phyloP scores from a whole-genome alignment of 768 basidiomycete genomes.

The Tubosaeta brunneosetosa region DNA sequence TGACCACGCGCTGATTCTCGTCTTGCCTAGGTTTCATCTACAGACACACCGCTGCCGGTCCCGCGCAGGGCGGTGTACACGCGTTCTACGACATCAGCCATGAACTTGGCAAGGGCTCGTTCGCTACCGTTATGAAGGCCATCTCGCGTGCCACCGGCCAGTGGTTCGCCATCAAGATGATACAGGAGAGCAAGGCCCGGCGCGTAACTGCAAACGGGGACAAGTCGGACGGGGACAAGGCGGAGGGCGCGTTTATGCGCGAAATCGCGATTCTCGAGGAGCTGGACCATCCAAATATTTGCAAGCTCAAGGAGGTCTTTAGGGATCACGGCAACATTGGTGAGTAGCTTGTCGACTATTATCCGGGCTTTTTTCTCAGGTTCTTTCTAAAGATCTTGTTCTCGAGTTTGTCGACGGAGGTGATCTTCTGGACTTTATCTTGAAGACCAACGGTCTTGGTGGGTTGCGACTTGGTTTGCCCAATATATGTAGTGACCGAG shows the following conservation, averaged over 20 bases:
- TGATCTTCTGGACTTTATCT: slow-evolving; percentile 79
- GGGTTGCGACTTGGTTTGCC: slow-evolving; percentile 21
- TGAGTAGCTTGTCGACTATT: slow-evolving; percentile 29
- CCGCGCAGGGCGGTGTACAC: slow-evolving; percentile 51
- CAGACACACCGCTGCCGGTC: slow-evolving; percentile 53
- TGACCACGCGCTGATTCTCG: background rate
- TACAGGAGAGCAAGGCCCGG: slow-evolving; percentile 48
- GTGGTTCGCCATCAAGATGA: slow-evolving; percentile 87
- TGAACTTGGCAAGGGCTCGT: slow-evolving; percentile 86
- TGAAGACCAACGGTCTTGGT: slow-evolving; percentile 59
- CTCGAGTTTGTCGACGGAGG: slow-evolving; percentile 85
- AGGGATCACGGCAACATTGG: slow-evolving; percentile 60
- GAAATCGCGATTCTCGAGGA: slow-evolving; percentile 77
- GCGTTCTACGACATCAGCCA: slow-evolving; percentile 59
- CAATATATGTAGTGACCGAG: background rate
- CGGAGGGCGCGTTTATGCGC: slow-evolving; percentile 46
- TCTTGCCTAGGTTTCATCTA: slow-evolving; percentile 59
- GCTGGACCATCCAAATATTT: slow-evolving; percentile 80
- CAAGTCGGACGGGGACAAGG: slow-evolving; percentile 26
- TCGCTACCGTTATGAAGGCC: slow-evolving; percentile 86
- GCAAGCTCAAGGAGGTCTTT: slow-evolving; percentile 72
- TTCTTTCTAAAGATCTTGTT: slow-evolving; percentile 57
- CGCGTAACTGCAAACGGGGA: slow-evolving; percentile 32
- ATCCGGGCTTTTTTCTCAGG: slow-evolving; percentile 17
- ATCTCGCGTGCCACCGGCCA: slow-evolving; percentile 64